These are phyloP conservation scores for Sclerotinia subarctica DNA, from an alignment of 2,329 filamentous ascomycete genomes.

Conservation along the genomic window DNA sequence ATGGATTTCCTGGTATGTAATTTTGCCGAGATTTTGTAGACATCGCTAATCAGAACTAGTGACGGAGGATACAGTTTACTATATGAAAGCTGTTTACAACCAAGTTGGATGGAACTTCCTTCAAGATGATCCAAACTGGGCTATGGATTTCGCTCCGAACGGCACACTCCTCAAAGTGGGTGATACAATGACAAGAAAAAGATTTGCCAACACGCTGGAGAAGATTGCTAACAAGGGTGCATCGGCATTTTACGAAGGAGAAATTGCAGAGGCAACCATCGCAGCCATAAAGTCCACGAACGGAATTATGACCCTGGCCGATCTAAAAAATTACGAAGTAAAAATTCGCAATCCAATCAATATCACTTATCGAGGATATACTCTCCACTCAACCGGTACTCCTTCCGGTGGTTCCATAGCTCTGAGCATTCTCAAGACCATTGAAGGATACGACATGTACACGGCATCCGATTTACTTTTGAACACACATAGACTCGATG, in stretches of 20 bases:
- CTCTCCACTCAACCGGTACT: slow-evolving; percentile 65
- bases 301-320: slow-evolving; percentile 65
- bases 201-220: slow-evolving; percentile 65
- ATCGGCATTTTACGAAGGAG: slow-evolving; percentile 60
- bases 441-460: slow-evolving; percentile 65
- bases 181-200: slow-evolving; percentile 61
- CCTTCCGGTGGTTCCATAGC: slow-evolving; percentile 77
- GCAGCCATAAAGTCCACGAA: slow-evolving; percentile 54
- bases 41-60: slow-evolving; percentile 43
- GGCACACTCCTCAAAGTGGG: slow-evolving; percentile 56
- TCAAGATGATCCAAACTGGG: slow-evolving; percentile 59
- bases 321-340: slow-evolving; percentile 63
- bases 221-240: slow-evolving; percentile 57
- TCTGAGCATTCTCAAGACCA: slow-evolving; percentile 66
- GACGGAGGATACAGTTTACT: slow-evolving; percentile 68
- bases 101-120: slow-evolving; percentile 56
- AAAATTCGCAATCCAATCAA: slow-evolving; percentile 60
- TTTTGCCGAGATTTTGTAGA: slow-evolving; percentile 20
- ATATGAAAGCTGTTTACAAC: slow-evolving; percentile 57
- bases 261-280: slow-evolving; percentile 60
- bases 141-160: slow-evolving; percentile 67
- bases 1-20: slow-evolving; percentile 57
- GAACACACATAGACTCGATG: slow-evolving; percentile 77
- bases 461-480: slow-evolving; percentile 49
- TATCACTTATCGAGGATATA: slow-evolving; percentile 66